These are phyloP conservation scores for Lodderomyces parapsilosis DNA, from an alignment of 1,139 yeast species.

Conservation along the genomic window DNA sequence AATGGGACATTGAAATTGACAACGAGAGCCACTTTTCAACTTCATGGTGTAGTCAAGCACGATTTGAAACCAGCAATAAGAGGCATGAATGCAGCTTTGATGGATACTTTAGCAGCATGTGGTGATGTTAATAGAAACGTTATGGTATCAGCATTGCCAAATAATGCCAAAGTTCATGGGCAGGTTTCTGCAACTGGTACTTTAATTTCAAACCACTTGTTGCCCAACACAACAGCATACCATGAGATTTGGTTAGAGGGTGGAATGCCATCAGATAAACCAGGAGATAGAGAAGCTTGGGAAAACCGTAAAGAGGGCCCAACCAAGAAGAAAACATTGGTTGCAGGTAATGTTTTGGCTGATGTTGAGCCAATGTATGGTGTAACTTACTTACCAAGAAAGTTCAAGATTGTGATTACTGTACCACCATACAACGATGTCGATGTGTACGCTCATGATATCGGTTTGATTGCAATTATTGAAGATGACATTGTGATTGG, in stretches of 20 bases:
- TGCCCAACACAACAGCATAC: constrained; percentile 92
- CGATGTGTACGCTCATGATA: constrained; percentile 94
- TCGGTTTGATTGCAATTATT: constrained; percentile 88
- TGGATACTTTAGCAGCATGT: constrained; percentile 97
- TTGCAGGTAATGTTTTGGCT: constrained; percentile 83
- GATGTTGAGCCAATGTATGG: constrained; percentile 90
- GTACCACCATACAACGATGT: constrained; percentile 97
- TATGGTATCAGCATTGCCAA: constrained; percentile 85
- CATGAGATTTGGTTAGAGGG: constrained; percentile 97
- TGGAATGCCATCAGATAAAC: constrained; percentile 68
- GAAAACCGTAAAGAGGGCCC: constrained; percentile 78
- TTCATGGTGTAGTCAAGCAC: constrained; percentile 92
- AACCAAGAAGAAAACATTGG: constrained; percentile 71
- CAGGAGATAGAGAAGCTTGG: constrained; percentile 69
- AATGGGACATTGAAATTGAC: constrained; percentile 93
- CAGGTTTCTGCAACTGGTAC: constrained; percentile 68
- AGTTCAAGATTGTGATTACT: constrained; percentile 91
- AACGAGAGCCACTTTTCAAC: constrained; percentile 96
- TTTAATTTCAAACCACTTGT: constrained; percentile 72
- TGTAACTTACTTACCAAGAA: constrained; percentile 87
- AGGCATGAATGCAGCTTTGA: constrained; percentile 84
- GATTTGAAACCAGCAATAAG: constrained; percentile 87
- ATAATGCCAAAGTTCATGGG: constrained; percentile 75
- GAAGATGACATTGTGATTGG: constrained; percentile 68
- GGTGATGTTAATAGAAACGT: constrained; percentile 98